Base-by-base conservation (phyloP, 23 red algal species). In the Gracilaria domingensis region DNA sequence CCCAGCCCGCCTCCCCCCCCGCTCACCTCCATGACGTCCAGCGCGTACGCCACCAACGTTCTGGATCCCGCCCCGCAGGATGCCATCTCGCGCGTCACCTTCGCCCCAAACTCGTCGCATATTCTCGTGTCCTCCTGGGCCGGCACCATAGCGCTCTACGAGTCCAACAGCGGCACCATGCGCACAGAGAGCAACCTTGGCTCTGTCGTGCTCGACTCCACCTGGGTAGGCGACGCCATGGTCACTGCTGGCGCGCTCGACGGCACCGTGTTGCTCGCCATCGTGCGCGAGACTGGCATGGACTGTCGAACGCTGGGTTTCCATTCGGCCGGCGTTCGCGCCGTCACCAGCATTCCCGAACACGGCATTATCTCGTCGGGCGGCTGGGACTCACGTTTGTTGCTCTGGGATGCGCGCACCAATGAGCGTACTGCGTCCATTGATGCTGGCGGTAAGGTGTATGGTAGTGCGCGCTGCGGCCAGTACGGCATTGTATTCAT, bases 111-210 rank as follows among this genome's bases (percentile, higher is more conserved):
- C 20, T 74, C 60, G 50, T 42, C 77, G 25, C 51, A 37, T 26
- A 55, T 92, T 48, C 67, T 83, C 78, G 44, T 92, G 17, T 83
- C 89, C 42, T 71, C 89, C 8, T 92, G 89, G 89, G 78, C 89
- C 64, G 89, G 89, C 45, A 84, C 89, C 39, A 58, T 92, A 26
- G 35, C 79, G 36, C 25, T 92, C 12, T 67, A 92, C 80, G 62
- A 58, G 12, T 38, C 65, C 39, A 28, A 1, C 37, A 71, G n/a
- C 78, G 78, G 89, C 36, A 49, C 73, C 24, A 36, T 83, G 45
- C 34, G 26, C 3, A 44, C 75, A 17, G 87, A 56, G 23, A 75
- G 23, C 39, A 58, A 70, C 38, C 20, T 87, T 64, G 36, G 39
- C 33, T 66, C 59, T 14, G 69, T 75, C 23, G 44, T 90, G 55